phyloP scores from a whole-genome alignment of 768 basidiomycete genomes.

The Leccinum disarticulatum region DNA sequence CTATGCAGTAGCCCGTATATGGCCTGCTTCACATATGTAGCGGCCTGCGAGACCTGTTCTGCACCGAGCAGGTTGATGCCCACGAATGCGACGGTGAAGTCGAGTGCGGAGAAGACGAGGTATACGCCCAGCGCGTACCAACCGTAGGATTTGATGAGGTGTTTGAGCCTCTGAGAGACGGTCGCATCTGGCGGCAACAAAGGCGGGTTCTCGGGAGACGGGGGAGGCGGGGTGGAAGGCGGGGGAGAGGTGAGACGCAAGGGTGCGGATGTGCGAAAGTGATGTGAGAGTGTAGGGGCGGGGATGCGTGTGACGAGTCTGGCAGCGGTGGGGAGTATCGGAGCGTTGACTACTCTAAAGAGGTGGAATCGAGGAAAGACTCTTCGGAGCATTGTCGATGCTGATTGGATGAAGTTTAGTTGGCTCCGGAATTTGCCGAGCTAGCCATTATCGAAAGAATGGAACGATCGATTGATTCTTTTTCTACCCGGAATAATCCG shows the following conservation, averaged over 20 bases:
- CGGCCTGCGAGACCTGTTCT: slow-evolving; percentile 78
- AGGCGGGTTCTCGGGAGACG: slow-evolving; percentile 7
- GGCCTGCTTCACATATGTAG: slow-evolving; percentile 55
- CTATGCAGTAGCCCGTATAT: too few species aligned
- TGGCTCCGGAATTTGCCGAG: not conserved
- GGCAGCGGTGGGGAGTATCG: slow-evolving; percentile 50
- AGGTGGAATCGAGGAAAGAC: slow-evolving; percentile 47
- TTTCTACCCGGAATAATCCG: slow-evolving; percentile 17
- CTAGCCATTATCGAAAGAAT: too few species aligned
- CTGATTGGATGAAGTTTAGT: not conserved
- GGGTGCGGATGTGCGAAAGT: slow-evolving; percentile 50
- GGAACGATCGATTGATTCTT: not conserved
- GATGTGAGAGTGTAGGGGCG: slow-evolving; percentile 31
- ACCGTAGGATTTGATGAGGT: slow-evolving; percentile 88
- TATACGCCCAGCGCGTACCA: slow-evolving; percentile 97
- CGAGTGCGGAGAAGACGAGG: slow-evolving; percentile 65
- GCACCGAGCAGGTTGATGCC: slow-evolving; percentile 87
- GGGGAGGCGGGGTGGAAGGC: slow-evolving; percentile 18
- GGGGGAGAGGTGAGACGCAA: slow-evolving; percentile 38
- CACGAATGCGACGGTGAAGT: slow-evolving; percentile 83
- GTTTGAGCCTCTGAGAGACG: slow-evolving; percentile 70
- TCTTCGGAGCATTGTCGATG: slow-evolving; percentile 34
- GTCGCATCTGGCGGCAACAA: slow-evolving; percentile 49
- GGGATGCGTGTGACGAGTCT: slow-evolving; percentile 33
- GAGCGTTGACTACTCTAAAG: slow-evolving; percentile 42